Base-by-base conservation (phyloP, 2,329 filamentous ascomycete genomes). In the Fonsecaea multimorphosa region DNA sequence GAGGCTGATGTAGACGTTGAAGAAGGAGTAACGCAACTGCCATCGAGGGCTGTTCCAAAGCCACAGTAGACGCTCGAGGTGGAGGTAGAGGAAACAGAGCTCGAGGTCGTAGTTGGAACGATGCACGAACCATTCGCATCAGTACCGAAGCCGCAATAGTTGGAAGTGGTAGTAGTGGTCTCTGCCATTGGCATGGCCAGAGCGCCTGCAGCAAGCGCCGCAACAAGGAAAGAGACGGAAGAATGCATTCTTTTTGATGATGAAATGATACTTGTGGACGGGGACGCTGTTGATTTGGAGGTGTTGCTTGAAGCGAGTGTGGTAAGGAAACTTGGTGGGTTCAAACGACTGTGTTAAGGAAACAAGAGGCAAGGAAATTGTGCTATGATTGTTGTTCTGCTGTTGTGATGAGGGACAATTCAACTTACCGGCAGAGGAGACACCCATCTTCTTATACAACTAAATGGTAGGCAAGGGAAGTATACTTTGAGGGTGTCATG, bases 141-240 rank as follows among this genome's bases (percentile, higher is more conserved):
- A 36, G 61, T 65, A 36, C 66, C 66, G 36, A 36, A 68, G 9
- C 66, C 66, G 29, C 63, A 68, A 16, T 68, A 68, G 56, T 65
- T 29, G 36, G 62, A 62, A 46, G 55, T 63, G 40, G 63, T 66
- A 55, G 63, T 68, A 54, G 63, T 58, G 1, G 61, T 63, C n/a
- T 53, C 63, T 24, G 55, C 34, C 2, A 58, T 11, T 16, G 65
- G 65, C n/a, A 64, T 44, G 16, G 61, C 65, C 2, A 64, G 40
- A 22, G 61, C 53, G 52, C 61, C 27, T 19, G 61, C 32, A 52
- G 61, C 61, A 27, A 67, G 40, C 24, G 65, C 53, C 38, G 61
- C 58, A 27, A 64, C 4, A 54, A 67, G 31, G 52, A 67, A 54
- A 22, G 65, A 55, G 57, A 59, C 19, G 24, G 64, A 60, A 51